These are phyloP conservation scores for Rhodosporidiobolus odoratus DNA, from an alignment of 768 basidiomycete genomes.

Conservation along the genomic window DNA sequence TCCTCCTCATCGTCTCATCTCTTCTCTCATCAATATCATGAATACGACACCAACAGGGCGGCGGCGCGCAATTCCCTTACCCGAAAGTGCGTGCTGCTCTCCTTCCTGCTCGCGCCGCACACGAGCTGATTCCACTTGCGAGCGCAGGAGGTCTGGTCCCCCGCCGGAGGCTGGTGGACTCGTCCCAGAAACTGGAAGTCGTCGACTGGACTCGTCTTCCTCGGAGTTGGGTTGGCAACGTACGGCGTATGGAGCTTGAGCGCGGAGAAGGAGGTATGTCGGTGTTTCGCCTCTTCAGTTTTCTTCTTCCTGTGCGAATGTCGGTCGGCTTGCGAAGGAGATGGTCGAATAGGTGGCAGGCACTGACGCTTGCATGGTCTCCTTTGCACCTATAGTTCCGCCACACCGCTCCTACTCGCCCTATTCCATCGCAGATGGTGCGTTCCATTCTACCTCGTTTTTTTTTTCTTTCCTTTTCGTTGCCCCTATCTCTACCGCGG, in stretches of 20 bases:
- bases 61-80: conserved; percentile 67
- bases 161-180: conserved; percentile 94
- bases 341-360: neutral
- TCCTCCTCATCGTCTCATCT: neutral
- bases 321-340: neutral
- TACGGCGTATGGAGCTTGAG: conserved; percentile 68
- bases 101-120: no score
- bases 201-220: conserved; percentile 70
- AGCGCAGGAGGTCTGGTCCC: conserved; percentile 92
- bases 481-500: neutral
- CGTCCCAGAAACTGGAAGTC: conserved; percentile 81
- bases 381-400: conserved; percentile 52
- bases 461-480: no score
- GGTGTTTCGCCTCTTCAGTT: neutral
- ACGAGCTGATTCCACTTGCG: no score
- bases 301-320: neutral
- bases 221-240: conserved; percentile 63
- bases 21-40: neutral
- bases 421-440: conserved; percentile 76
- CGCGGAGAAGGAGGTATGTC: conserved; percentile 70
- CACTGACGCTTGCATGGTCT: no score
- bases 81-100: conserved; percentile 44
- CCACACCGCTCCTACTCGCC: conserved; percentile 57
- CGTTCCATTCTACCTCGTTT: conserved; percentile 42
- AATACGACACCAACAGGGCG: conserved; percentile 19